Evolutionary conservation across 202 grass and related monocot species (phyloP).

Genomic region (Zoysia matrella): DNA sequence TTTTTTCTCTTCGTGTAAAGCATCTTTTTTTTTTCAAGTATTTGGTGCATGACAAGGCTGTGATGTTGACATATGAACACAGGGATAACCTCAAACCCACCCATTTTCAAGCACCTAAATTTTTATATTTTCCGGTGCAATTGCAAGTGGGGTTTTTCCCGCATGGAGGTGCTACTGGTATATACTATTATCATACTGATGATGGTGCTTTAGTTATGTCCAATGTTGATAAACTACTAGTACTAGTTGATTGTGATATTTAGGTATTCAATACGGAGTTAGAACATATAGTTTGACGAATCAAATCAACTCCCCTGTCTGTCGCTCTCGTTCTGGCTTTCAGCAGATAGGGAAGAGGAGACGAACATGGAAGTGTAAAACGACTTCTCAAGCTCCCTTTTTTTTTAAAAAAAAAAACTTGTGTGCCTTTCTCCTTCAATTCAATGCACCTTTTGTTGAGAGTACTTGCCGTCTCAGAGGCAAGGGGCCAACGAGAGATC

Average conservation of each 20-base stretch:
- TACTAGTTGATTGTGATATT: slow-evolving; percentile 24
- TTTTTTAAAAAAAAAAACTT: slow-evolving; percentile 13
- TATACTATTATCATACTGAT: slow-evolving; percentile 15
- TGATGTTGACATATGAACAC: slow-evolving; percentile 63
- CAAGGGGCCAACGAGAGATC: slow-evolving; percentile 59
- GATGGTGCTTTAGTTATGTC: slow-evolving; percentile 43
- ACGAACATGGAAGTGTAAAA: slow-evolving; percentile 32
- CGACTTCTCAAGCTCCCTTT: slow-evolving; percentile 43
- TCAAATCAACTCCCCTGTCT: slow-evolving; percentile 28
- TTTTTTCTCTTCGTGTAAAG: slow-evolving; percentile 26
- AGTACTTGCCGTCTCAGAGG: slow-evolving; percentile 87
- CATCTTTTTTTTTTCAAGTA: slow-evolving; percentile 44
- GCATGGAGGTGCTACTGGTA: background rate
- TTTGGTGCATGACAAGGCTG: slow-evolving; percentile 65
- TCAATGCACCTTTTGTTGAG: slow-evolving; percentile 77
- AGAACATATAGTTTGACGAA: slow-evolving; percentile 50
- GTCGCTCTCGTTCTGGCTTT: background rate
- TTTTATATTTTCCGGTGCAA: background rate
- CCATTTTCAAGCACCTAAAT: slow-evolving; percentile 47
- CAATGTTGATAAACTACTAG: slow-evolving; percentile 12
- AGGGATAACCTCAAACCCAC: slow-evolving; percentile 64
- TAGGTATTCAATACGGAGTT: slow-evolving; percentile 29
- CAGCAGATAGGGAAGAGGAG: slow-evolving; percentile 10
- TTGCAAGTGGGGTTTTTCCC: slow-evolving; percentile 42
- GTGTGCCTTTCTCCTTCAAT: slow-evolving; percentile 47